These are phyloP conservation scores for Penicillium sp. DNA, from an alignment of 2,329 filamentous ascomycete species.

Conservation along the genomic window DNA sequence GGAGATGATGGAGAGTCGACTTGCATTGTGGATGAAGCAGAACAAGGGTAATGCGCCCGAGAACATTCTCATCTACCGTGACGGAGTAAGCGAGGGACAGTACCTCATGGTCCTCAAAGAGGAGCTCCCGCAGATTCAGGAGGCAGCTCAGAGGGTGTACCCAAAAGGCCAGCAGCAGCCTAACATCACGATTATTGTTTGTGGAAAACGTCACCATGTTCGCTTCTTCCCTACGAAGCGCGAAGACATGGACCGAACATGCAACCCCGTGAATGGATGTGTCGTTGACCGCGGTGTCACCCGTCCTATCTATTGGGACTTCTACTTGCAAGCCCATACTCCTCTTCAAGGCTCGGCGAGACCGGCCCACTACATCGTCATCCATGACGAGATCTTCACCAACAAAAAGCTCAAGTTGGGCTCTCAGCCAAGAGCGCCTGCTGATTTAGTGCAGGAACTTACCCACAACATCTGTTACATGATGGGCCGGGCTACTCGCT, in stretches of 20 bases:
- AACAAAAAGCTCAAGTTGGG: neutral
- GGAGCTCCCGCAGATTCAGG: slow-evolving; percentile 54
- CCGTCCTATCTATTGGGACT: slow-evolving; percentile 69
- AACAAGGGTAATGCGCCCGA: slow-evolving; percentile 57
- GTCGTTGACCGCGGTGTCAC: slow-evolving; percentile 80
- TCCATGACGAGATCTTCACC: slow-evolving; percentile 63
- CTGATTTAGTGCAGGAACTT: slow-evolving; percentile 18
- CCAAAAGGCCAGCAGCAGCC: slow-evolving; percentile 47
- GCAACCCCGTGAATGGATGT: slow-evolving; percentile 68
- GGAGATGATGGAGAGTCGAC: slow-evolving; percentile 58
- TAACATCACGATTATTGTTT: slow-evolving; percentile 67
- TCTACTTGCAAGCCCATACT: slow-evolving; percentile 74
- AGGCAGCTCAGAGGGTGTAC: slow-evolving; percentile 60
- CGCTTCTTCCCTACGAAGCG: slow-evolving; percentile 69
- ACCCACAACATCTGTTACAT: slow-evolving; percentile 26
- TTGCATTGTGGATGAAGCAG: slow-evolving; percentile 59
- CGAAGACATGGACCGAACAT: slow-evolving; percentile 48
- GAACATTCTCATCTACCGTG: slow-evolving; percentile 78
- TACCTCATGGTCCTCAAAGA: slow-evolving; percentile 62
- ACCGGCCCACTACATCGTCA: slow-evolving; percentile 74
- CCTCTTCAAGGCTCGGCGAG: slow-evolving; percentile 77
- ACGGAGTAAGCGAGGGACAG: slow-evolving; percentile 83
- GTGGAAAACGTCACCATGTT: slow-evolving; percentile 82
- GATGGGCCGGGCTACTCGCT: slow-evolving; percentile 27
- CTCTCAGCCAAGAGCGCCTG: neutral